Evolutionary conservation across 140 eudicot species (phyloP), one percentile per base, ranked within the genome.

Genomic region (Ambrosia hybrid): DNA sequence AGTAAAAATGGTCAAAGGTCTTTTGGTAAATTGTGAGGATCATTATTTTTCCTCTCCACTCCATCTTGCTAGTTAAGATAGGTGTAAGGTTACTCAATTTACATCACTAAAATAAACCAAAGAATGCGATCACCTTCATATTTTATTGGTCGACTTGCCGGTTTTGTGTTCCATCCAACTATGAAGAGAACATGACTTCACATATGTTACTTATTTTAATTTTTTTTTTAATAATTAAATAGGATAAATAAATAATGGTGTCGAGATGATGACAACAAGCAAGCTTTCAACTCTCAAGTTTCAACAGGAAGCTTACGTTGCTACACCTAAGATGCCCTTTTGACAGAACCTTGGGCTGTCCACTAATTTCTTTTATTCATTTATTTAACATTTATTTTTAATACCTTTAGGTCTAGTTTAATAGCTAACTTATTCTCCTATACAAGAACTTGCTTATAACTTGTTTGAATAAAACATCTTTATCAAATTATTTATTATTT

Each of bases 311-410:
- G 65, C 61, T 73, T 73, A 59, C 79, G 71, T 9, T 66, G 61
- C 5, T 9, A 81, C 89, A 78, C 79, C 80, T 76, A 45, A 76
- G 84, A 66, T 79, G 87, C 79, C 90, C 83, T 63, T 80, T 85
- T 56, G 73, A 77, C 53, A 74, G 85, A 83, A 83, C 81, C 84
- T 80, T 85, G 80, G 84, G 87, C n/a, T 65, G 34, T 52, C 49
- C 33, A 71, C 52, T 5, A 41, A 41, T 67, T 37, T 14, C 33
- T 7, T 71, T 65, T 55, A 13, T 58, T 36, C 30, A 21, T 21
- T 21, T 62, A 52, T 46, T 58, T 39, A n/a, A 16, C 13, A 43
- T 15, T 9, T 3, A 60, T 34, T 15, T 14, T 73, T 21, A 6
- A 62, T 63, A 37, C 34, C 21, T 34, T 11, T 45, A 39, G 3